Evolutionary conservation across 2,329 filamentous ascomycete species (phyloP), one percentile per base, ranked within the genome.

Genomic region (Neoscytalidium dimidiatum): DNA sequence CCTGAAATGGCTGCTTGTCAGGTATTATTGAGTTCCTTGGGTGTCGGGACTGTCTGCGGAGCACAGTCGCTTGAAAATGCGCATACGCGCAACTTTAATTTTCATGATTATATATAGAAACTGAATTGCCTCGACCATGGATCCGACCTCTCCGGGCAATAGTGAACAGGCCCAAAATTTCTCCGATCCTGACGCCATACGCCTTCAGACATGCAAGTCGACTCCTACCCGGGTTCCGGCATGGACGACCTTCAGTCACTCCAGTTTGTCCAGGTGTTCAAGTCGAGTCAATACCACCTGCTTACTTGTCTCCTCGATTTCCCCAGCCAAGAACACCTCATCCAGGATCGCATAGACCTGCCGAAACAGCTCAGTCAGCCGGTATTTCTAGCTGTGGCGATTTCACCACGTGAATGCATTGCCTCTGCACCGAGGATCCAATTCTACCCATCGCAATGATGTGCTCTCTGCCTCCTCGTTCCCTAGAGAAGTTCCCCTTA

Each of bases 281-380:
- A 99, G 77, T 72, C 95, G 83, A 62, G 95, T 98, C 74, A 99
- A 81, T 19, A 99, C 95, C 33, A 98, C 95, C 80, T 98, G 94
- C 80, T 98, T 99, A 77, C 92, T 97, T 68, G 94, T 98, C 85
- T 99, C 95, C 81, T 99, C 93, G 67, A 99, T 97, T 84, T 99
- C 95, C 19, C 95, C 95, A 0, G 95, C 95, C 67, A 99, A 82
- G 78, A 99, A 99, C 21, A 99, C 95, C 82, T 99, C 95, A 76
- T 99, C 95, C 29, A 99, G 88, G 68, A 99, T 99, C 56, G 95
- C 95, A 80, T 99, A 99, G 69, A 99, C 94, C 87, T 90, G 70
- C 58, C 56, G 9, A 4, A 21, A 66, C 44, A 46, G 17, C 17
- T 52, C 17, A 2, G 41, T 72, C 66, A 73, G 69, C 65, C 35